Conservation (phyloP, 108 stramenopile genomes). For the Pseudonitzschia multiseries region DNA sequence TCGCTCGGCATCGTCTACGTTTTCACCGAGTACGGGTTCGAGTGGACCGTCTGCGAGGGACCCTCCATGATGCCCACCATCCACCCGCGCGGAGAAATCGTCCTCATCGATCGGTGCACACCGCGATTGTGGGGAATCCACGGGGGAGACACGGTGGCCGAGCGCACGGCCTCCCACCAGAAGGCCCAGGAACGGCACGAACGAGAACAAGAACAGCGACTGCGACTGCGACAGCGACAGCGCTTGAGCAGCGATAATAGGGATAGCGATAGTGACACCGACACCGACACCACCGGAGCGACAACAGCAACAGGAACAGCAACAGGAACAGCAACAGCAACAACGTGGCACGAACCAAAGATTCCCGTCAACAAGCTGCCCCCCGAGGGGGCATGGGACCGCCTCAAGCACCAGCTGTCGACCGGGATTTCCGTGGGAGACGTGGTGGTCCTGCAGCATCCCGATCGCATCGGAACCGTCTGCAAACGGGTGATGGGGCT, state of each 20-base stretch:
- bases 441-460: conserved; percentile 88
- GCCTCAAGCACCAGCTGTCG: conserved; percentile 38
- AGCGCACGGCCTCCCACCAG: conserved; percentile 21
- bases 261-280: too few relatives aligned
- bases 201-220: too few relatives aligned
- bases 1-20: conserved; percentile 64
- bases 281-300: too few relatives aligned
- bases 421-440: conserved; percentile 79
- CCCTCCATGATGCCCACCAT: conserved; percentile 94
- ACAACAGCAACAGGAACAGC: too few relatives aligned
- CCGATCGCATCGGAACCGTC: conserved; percentile 78
- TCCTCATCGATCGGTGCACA: conserved; percentile 75
- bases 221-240: too few relatives aligned
- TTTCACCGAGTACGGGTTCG: conserved; percentile 74
- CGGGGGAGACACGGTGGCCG: conserved; percentile 37
- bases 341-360: conserved; percentile 42
- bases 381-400: conserved; percentile 25
- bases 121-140: conserved; percentile 61
- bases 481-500: conserved; percentile 94
- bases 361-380: conserved; percentile 44
- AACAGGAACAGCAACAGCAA: too few relatives aligned
- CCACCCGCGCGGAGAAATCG: conserved; percentile 55
- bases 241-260: too few relatives aligned
- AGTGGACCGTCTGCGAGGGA: conserved; percentile 82
- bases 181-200: conserved; percentile 16